phyloP scores from a whole-genome alignment of 75 land plant genomes.

The Gnetum montanum region DNA sequence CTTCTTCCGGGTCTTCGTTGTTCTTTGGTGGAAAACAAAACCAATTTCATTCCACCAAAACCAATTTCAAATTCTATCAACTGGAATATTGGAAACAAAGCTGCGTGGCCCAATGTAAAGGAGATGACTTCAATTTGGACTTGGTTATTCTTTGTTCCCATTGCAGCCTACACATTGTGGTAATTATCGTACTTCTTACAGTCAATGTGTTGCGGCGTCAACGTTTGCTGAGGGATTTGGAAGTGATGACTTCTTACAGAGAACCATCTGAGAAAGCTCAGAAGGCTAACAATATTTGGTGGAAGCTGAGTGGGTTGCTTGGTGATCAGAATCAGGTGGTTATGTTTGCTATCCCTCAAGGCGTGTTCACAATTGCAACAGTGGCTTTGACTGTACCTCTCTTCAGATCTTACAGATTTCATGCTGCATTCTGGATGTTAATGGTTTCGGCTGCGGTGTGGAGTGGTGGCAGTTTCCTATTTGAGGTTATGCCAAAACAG shows the following conservation, averaged over 20 bases:
- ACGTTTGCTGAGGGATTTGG: slow-evolving; percentile 78
- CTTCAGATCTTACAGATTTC: slow-evolving; percentile 72
- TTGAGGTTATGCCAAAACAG: slow-evolving; percentile 92
- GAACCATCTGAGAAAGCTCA: slow-evolving; percentile 92
- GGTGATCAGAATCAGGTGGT: slow-evolving; percentile 72
- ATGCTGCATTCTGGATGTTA: slow-evolving; percentile 62
- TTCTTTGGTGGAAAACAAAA: too few species aligned
- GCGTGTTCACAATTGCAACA: slow-evolving; percentile 73
- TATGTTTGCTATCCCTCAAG: slow-evolving; percentile 83
- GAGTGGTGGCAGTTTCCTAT: slow-evolving; percentile 84
- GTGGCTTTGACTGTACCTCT: slow-evolving; percentile 82
- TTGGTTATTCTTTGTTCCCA: slow-evolving; percentile 87
- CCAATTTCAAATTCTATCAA: too few species aligned
- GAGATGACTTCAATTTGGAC: slow-evolving; percentile 48
- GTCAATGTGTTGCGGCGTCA: slow-evolving; percentile 80
- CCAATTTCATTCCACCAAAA: too few species aligned
- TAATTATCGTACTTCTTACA: slow-evolving; percentile 79
- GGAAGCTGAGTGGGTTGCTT: slow-evolving; percentile 80
- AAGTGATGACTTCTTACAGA: slow-evolving; percentile 98
- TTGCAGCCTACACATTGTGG: slow-evolving; percentile 81
- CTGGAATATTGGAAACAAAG: slow-evolving; percentile 34
- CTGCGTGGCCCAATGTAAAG: slow-evolving; percentile 83
- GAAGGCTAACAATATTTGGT: slow-evolving; percentile 92
- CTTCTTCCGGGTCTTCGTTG: too few species aligned
- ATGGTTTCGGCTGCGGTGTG: slow-evolving; percentile 81